Base-by-base conservation (phyloP, 2,329 filamentous ascomycete genomes). In the Alternaria tenuissima region DNA sequence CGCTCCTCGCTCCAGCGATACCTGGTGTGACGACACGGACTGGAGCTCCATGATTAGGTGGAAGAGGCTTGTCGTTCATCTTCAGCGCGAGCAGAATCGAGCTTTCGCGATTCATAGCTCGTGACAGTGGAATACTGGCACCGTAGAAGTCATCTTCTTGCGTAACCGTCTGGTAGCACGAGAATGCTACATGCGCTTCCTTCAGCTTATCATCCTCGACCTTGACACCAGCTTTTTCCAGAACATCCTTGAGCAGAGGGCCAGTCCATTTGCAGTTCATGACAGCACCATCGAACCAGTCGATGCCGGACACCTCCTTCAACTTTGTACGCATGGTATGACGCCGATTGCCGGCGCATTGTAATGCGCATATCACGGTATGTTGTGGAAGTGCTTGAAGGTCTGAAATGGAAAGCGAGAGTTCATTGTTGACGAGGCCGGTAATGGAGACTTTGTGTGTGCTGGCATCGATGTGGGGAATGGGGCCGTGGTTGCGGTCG, bases 121-220 rank as follows among this genome's bases (percentile, higher is more conserved):
- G 68, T 16, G 69, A 68, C 8, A 77, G 52, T n/a, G 82, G 79
- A 43, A 88, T 84, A 56, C 82, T 85, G 16, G 81, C 83, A 8
- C 86, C 86, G 69, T 88, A 89, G 79, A 82, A 88, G n/a, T 78
- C 78, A 59, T 87, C 86, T 3, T 87, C 84, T 70, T 88, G 82
- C 41, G 80, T 83, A n/a, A 79, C 75, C 2, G 81, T 82, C 60
- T 84, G 79, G 62, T 82, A 80, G 64, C 84, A 87, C 12, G 83
- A 82, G 71, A 88, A 88, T 0, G 83, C 84, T 3, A 87, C 85
- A 74, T 88, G 84, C 7, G 79, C 76, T 30, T 73, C 68, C 61
- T 62, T 68, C 53, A 64, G 66, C 36, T 74, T 72, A 2, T 69
- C 63, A 12, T 76, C 49, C 2, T 70, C 66, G 5, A 81, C 61